Evolutionary conservation across 2,329 filamentous ascomycete genomes (phyloP), one percentile per base, ranked within the genome.

Genomic region (Lachnellula occidentalis): DNA sequence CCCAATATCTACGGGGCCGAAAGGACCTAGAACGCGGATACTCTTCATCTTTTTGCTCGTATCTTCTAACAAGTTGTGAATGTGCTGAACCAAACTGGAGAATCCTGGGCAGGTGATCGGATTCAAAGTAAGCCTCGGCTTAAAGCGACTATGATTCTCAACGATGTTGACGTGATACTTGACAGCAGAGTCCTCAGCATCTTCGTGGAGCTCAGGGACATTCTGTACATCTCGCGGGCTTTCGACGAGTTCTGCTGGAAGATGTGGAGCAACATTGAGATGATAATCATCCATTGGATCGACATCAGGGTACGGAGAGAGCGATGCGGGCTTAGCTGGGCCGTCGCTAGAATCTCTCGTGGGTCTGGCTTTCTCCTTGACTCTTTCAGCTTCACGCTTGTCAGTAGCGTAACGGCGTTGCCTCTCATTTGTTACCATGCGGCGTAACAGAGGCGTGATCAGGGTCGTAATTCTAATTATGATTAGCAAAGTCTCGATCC

Each of bases 371-470:
- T 37, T 50, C 45, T 11, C 34, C 27, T 41, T 45, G 36, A 19
- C 57, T 39, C 53, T 54, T 46, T 21, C 12, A 1, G 36, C 49
- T 51, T 11, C 8, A 31, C 17, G 54, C 55, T 41, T 55, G 55
- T 54, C 47, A 24, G 14, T 12, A n/a, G 64, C 66, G 56, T 69
- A 69, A 22, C 56, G 51, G 31, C 66, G 59, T 58, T 69, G 66
- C 39, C 64, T 60, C 53, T 69, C 67, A 48, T 70, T 70, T n/a
- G 65, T 69, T 8, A 70, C 66, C 61, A 67, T 64, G 8, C 67
- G 66, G 14, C 67, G 64, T 45, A 70, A 50, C 8, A 70, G 53
- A 34, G 66, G 67, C 22, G 60, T 67, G 19, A 69, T 56, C 6
- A 60, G 49, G 7, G 58, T 49, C 3, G 66, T 64, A 15, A 69